Conservation (phyloP, 257 asterid species). For the Mentha longifolia region DNA sequence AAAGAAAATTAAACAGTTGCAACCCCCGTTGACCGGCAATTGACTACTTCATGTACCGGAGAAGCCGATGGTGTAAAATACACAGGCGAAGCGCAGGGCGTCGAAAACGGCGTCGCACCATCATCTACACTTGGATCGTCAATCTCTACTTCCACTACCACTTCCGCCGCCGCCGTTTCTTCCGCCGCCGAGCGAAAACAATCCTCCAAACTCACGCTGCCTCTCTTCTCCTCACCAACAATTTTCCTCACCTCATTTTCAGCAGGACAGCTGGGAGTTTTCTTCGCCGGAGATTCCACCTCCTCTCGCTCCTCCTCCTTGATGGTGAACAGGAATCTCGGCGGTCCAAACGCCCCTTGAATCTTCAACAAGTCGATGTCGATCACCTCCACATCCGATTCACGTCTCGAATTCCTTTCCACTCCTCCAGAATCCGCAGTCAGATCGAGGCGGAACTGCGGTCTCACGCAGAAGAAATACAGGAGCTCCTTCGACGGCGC, state of each 20-base stretch:
- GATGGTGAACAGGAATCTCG: slow-evolving; percentile 61
- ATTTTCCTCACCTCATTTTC: slow-evolving; percentile 20
- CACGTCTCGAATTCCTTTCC: slow-evolving; percentile 11
- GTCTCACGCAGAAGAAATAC: slow-evolving; percentile 50
- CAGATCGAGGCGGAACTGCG: slow-evolving; percentile 36
- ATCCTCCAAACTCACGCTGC: slow-evolving; percentile 43
- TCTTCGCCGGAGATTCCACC: slow-evolving; percentile 44
- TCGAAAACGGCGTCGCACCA: slow-evolving; percentile 54
- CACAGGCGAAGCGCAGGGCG: slow-evolving; percentile 57
- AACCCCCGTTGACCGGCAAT: slow-evolving; percentile 22
- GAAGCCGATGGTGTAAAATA: slow-evolving; percentile 58
- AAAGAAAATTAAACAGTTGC: not conserved
- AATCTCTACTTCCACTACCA: slow-evolving; percentile 33
- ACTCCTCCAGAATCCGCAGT: not conserved
- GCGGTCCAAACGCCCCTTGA: slow-evolving; percentile 57
- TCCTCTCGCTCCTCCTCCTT: slow-evolving; percentile 64
- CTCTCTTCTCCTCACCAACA: slow-evolving; percentile 19
- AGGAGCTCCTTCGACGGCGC: slow-evolving; percentile 56
- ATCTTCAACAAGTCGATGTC: slow-evolving; percentile 67
- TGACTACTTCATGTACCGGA: slow-evolving; percentile 44
- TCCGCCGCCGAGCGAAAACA: slow-evolving; percentile 37
- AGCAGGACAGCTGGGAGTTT: slow-evolving; percentile 7
- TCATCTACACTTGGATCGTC: slow-evolving; percentile 26
- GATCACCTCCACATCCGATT: slow-evolving; percentile 50
- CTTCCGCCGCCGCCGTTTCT: slow-evolving; percentile 33